Percentiles rank a stretch among this genome's conserved stretches.
phyloP scores from a whole-genome alignment of 768 basidiomycete species.

The Cystofilobasidium bisporidii region DNA sequence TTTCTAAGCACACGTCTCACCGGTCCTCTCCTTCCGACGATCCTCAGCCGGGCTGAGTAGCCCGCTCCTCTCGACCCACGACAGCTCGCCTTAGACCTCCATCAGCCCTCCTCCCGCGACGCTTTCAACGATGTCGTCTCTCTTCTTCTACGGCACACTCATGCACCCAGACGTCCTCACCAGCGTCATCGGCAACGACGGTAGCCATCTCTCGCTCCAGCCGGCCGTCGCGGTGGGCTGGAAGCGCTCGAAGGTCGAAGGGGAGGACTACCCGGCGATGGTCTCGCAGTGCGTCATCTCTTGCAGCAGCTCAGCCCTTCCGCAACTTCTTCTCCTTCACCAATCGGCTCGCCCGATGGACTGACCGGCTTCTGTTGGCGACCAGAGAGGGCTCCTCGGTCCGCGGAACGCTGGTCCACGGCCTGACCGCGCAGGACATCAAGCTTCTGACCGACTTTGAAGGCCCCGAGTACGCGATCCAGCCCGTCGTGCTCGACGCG shows the following conservation, averaged over 20 bases:
- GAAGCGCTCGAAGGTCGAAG: constrained; percentile 4
- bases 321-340: background rate
- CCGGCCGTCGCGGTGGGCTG: constrained; percentile 13
- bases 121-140: background rate
- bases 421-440: constrained; percentile 7
- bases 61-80: no score
- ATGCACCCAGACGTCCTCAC: constrained; percentile 10
- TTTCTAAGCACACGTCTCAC: no score
- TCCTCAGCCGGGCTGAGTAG: no score
- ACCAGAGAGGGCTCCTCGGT: background rate
- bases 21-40: no score
- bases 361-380: background rate
- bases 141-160: constrained; percentile 22
- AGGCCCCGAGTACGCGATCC: constrained; percentile 11
- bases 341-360: background rate
- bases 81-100: no score
- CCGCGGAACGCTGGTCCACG: constrained; percentile 19
- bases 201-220: constrained; percentile 6
- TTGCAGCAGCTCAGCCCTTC: no score
- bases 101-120: background rate
- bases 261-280: constrained; percentile 27
- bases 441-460: constrained; percentile 13
- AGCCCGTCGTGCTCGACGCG: background rate
- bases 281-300: background rate
- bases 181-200: constrained; percentile 8